Evolutionary conservation across 78 protist genomes (phyloP).

Genomic region (Cavenderia fasciculata): DNA sequence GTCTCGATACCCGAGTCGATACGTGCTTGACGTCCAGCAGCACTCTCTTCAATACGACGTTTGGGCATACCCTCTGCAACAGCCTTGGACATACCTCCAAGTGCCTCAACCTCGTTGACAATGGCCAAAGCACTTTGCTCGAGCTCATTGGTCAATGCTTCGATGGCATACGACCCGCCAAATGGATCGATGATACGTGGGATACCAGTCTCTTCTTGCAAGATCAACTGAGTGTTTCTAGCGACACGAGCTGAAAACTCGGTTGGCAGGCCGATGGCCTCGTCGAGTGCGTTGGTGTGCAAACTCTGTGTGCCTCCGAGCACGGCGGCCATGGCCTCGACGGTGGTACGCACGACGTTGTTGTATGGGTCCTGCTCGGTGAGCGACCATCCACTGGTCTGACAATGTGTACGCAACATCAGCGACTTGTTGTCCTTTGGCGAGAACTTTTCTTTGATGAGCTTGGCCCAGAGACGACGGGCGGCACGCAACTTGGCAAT

Average conservation of each 20-base stretch:
- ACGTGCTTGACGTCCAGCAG: conserved; percentile 95
- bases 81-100: conserved; percentile 97
- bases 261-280: conserved; percentile 98
- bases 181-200: conserved; percentile 94
- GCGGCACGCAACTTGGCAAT: conserved; percentile 99
- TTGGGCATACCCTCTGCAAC: conserved; percentile 95
- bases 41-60: conserved; percentile 96
- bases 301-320: conserved; percentile 98
- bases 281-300: conserved; percentile 95
- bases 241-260: conserved; percentile 95
- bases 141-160: conserved; percentile 93
- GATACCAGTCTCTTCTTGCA: conserved; percentile 95
- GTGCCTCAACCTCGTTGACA: conserved; percentile 84
- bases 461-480: conserved; percentile 95
- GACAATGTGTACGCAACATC: conserved; percentile 98
- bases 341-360: conserved; percentile 97
- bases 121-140: conserved; percentile 69
- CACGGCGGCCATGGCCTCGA: conserved; percentile 99
- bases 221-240: conserved; percentile 97
- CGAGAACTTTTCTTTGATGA: conserved; percentile 86
- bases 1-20: conserved; percentile 91
- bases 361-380: conserved; percentile 97
- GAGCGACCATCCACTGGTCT: conserved; percentile 97
- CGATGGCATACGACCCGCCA: conserved; percentile 97
- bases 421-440: conserved; percentile 93